Percentiles rank a stretch among this genome's conserved stretches.
These are phyloP conservation scores for Bothriochloa decipiens DNA, from an alignment of 176 grass and related monocot species.

Conservation along the genomic window DNA sequence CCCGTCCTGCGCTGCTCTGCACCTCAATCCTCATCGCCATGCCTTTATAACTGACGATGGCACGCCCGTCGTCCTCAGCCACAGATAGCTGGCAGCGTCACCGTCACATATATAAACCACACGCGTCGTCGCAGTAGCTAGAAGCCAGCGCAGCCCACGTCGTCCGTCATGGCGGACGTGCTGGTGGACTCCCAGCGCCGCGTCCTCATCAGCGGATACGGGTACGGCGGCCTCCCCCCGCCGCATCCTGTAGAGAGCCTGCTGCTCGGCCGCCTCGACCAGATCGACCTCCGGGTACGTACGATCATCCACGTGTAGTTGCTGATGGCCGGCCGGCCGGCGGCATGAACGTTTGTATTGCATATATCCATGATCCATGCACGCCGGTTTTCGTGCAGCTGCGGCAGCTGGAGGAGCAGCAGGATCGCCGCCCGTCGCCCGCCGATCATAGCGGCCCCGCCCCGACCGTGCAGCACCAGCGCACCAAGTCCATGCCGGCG, in stretches of 20 bases:
- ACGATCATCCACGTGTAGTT: background rate
- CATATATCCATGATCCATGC: no score
- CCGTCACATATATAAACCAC: no score
- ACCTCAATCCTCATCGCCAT: background rate
- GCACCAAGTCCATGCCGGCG: background rate
- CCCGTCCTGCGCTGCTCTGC: no score
- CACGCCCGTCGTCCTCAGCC: background rate
- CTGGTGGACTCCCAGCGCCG: constrained; percentile 45
- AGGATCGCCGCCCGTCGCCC: background rate
- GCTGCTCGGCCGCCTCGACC: constrained; percentile 47
- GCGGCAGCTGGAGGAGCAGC: constrained; percentile 52
- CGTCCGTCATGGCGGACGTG: constrained; percentile 47
- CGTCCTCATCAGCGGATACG: constrained; percentile 42
- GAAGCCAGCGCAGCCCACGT: background rate
- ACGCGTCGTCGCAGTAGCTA: no score
- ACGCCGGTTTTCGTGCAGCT: constrained; percentile 6
- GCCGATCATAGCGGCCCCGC: background rate
- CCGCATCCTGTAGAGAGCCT: constrained; percentile 28
- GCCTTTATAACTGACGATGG: constrained; percentile 15
- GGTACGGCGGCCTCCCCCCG: constrained; percentile 29
- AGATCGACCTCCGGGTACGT: constrained; percentile 49
- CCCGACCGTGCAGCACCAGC: background rate
- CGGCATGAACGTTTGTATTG: no score
- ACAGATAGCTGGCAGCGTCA: no score
- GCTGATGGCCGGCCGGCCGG: no score